Base-by-base conservation (phyloP, 2,329 filamentous ascomycete genomes). In the Aspergillus melleus region DNA sequence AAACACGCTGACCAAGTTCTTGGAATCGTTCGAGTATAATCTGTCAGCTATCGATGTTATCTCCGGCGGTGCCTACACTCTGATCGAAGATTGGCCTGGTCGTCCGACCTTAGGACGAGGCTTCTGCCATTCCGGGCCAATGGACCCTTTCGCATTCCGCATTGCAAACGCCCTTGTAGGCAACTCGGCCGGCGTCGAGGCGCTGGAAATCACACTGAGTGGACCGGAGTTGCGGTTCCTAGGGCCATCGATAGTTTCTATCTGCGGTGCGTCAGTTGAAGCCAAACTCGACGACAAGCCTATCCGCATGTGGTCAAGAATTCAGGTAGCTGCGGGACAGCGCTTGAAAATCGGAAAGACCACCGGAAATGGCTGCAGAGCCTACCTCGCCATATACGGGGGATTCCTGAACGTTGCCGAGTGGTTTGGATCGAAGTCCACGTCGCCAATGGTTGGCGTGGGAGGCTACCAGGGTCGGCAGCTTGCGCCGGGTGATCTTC, bases 81-180 rank as follows among this genome's bases (percentile, higher is more conserved):
- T 84, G 2, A 77, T 88, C 1, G 83, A 88, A 69, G 86, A 88
- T 61, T 80, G 81, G 51, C 84, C 84, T 0, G 86, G 81, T 0
- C 75, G 86, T n/a, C 80, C 82, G 3, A 79, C 77, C 0, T 77
- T 86, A 2, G 85, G 85, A 1, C 81, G 81, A 66, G 86, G 86
- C 6, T 83, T 88, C 52, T 82, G 83, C 4, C 83, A 86, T 32
- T 79, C 81, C 4, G 86, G 86, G 0, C 84, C 86, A 0, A 88
- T 88, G 85, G 86, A 88, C 66, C 77, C 80, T 0, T 68, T 88
- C n/a, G 79, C 83, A 1, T 82, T 84, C 50, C 80, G 81, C 24
- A 77, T 87, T 29, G 86, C 84, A 2, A 89, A 89, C 62, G 74
- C 83, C 20, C 76, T 89, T 1, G 85, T 84, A 0, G 85, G 85